Evolutionary conservation across 305 asterid species (phyloP).

Genomic region (Fraxinus greggii): DNA sequence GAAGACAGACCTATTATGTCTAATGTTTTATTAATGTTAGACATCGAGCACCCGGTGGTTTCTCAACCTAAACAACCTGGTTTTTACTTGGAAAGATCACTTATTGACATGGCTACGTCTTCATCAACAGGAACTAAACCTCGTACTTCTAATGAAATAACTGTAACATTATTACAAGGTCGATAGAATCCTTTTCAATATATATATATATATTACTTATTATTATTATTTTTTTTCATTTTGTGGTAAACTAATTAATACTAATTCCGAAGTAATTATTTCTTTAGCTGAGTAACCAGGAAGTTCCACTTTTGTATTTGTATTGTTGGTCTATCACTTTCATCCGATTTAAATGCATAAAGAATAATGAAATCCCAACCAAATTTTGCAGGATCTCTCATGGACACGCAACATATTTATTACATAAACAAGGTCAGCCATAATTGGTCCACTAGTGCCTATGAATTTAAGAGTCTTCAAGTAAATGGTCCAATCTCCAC

Average conservation of each 20-base stretch:
- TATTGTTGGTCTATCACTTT: not conserved
- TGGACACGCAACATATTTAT: not conserved
- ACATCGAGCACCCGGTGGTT: constrained; percentile 22
- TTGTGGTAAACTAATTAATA: not conserved
- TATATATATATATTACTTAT: too few species aligned
- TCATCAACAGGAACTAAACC: constrained; percentile 27
- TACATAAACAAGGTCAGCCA: not conserved
- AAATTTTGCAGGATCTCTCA: not conserved
- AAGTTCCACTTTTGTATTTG: not conserved
- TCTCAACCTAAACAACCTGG: constrained; percentile 43
- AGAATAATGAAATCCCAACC: not conserved
- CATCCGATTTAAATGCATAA: not conserved
- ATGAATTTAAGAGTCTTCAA: not conserved
- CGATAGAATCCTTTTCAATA: constrained; percentile 14
- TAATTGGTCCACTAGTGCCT: not conserved
- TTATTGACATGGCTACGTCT: constrained; percentile 12
- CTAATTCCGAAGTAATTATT: not conserved
- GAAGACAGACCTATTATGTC: constrained; percentile 50
- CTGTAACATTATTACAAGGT: constrained; percentile 34
- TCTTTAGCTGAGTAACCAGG: not conserved
- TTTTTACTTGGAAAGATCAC: constrained; percentile 29
- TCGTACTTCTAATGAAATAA: constrained; percentile 27
- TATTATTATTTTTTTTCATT: not conserved
- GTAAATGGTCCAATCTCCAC: not conserved
- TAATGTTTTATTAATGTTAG: constrained; percentile 33